Percentiles rank a stretch among this genome's conserved stretches.
phyloP scores from a whole-genome alignment of 768 basidiomycete genomes.

The Collybia sp. region DNA sequence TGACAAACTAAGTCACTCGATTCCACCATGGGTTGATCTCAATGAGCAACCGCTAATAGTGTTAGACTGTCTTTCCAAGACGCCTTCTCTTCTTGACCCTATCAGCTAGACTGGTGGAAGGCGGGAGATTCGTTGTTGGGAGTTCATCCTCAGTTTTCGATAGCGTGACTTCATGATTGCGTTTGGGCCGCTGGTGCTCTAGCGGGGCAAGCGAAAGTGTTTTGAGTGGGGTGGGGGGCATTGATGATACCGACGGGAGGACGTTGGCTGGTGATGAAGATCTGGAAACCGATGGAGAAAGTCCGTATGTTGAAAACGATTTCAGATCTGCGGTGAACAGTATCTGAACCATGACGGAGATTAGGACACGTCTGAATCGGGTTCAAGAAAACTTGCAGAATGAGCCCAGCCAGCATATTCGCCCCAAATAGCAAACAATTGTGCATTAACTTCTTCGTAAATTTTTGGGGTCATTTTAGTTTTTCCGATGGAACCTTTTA shows the following conservation, averaged over 20 bases:
- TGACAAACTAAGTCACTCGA: no score
- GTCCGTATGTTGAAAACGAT: constrained; percentile 58
- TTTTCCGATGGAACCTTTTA: constrained; percentile 48
- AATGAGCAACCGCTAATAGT: no score
- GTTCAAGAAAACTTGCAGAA: constrained; percentile 40
- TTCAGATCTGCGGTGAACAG: constrained; percentile 75
- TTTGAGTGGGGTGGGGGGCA: constrained; percentile 18
- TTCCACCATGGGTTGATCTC: no score
- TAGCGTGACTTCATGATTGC: background rate
- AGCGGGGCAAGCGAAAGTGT: constrained; percentile 24
- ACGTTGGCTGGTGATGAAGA: constrained; percentile 8
- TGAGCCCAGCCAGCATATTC: constrained; percentile 90
- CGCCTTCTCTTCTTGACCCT: constrained; percentile 38
- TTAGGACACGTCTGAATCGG: background rate
- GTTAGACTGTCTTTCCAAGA: no score
- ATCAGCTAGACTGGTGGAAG: constrained; percentile 21
- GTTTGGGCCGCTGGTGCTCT: constrained; percentile 21
- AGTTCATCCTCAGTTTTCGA: constrained; percentile 1
- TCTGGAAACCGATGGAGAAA: constrained; percentile 15
- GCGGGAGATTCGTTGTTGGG: background rate
- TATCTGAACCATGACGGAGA: constrained; percentile 35
- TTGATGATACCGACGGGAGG: background rate
- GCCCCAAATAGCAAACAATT: constrained; percentile 69
- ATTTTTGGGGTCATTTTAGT: constrained; percentile 68
- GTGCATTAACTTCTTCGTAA: constrained; percentile 66